A percentile compares a stretch with the other conserved stretches of the same genome.
Evolutionary conservation across 371 early-diverging fungal species (phyloP).

Genomic region (Apophysomyces variabilis): DNA sequence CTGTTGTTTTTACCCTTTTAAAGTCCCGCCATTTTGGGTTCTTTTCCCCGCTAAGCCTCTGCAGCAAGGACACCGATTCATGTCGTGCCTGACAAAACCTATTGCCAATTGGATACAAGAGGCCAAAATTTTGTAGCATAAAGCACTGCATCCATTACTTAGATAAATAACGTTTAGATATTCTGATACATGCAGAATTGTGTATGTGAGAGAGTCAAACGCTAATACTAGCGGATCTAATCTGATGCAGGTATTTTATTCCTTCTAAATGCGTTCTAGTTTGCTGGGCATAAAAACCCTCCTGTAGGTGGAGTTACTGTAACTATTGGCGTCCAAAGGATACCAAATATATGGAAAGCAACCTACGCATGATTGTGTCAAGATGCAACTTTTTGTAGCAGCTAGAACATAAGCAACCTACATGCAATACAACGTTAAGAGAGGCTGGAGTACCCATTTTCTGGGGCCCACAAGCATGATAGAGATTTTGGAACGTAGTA

Average conservation of each 20-base stretch:
- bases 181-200: no score
- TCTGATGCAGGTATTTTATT: not conserved
- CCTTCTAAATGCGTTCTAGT: not conserved
- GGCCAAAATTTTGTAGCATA: no score
- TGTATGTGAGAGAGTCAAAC: no score
- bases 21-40: not conserved
- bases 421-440: slow-evolving; percentile 4
- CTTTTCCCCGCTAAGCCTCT: no score
- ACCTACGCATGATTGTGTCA: not conserved
- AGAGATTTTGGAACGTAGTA: slow-evolving; percentile 32
- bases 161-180: no score
- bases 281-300: slow-evolving; percentile 1
- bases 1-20: slow-evolving; percentile 5
- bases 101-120: no score
- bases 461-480: slow-evolving; percentile 35
- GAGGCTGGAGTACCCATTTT: slow-evolving; percentile 24
- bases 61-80: no score
- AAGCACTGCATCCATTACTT: no score
- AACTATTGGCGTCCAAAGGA: slow-evolving; percentile 1
- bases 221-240: no score
- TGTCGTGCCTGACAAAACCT: no score
- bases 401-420: not conserved
- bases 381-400: not conserved
- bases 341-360: slow-evolving; percentile 1
- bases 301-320: slow-evolving; percentile 7